Evolutionary conservation across 768 basidiomycete genomes (phyloP).

Genomic region (Termitomyces titanicus): DNA sequence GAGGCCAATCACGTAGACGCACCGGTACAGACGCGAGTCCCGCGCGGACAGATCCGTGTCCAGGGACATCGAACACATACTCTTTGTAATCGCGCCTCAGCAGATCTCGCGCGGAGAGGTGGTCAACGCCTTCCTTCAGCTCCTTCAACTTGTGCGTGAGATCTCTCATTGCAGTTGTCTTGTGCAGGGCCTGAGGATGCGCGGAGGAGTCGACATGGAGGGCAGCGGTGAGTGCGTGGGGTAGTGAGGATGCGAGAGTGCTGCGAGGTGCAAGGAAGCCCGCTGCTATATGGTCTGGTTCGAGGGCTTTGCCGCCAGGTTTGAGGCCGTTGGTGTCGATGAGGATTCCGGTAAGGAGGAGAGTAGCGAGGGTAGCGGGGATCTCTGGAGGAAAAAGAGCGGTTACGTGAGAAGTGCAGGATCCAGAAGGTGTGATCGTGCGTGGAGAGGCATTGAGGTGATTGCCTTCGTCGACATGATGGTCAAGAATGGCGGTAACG

Average conservation of each 20-base stretch:
- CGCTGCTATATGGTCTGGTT: slow-evolving; percentile 62
- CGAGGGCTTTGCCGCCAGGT: slow-evolving; percentile 49
- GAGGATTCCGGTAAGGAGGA: slow-evolving; percentile 78
- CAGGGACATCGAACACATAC: slow-evolving; percentile 48
- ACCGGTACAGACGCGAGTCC: slow-evolving; percentile 85
- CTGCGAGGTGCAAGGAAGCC: slow-evolving; percentile 60
- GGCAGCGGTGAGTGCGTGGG: slow-evolving; percentile 13
- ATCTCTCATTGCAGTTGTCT: slow-evolving; percentile 39
- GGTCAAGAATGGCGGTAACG: slow-evolving; percentile 85
- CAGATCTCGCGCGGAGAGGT: slow-evolving; percentile 70
- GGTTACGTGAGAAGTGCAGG: slow-evolving; percentile 65
- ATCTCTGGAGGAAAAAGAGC: slow-evolving; percentile 31
- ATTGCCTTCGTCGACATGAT: slow-evolving; percentile 82
- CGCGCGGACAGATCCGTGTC: slow-evolving; percentile 45
- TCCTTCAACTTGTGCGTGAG: slow-evolving; percentile 44
- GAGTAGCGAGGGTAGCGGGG: slow-evolving; percentile 65
- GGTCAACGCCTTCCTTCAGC: slow-evolving; percentile 67
- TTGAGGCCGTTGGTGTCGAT: slow-evolving; percentile 87
- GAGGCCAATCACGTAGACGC: slow-evolving; percentile 52
- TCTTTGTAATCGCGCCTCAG: slow-evolving; percentile 96
- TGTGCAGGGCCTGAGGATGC: slow-evolving; percentile 28
- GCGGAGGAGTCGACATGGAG: slow-evolving; percentile 8
- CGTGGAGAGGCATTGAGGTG: slow-evolving; percentile 69
- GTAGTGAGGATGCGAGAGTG: slow-evolving; percentile 32
- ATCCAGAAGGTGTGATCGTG: slow-evolving; percentile 66